phyloP scores from a whole-genome alignment of 345 rosid species.

The Murraya koenigii region DNA sequence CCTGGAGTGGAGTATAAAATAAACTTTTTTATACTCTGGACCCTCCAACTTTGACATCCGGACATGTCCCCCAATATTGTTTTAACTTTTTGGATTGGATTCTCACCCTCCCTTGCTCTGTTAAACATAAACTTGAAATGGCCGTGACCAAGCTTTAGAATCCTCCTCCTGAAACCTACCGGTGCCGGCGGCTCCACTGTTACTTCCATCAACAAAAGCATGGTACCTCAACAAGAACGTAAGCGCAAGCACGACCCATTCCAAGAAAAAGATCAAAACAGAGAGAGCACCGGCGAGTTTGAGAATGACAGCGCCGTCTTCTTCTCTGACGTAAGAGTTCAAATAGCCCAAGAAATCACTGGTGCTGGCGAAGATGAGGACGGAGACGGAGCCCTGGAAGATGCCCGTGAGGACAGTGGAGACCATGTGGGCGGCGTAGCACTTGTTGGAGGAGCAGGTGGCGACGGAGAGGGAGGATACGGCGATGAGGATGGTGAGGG shows the following conservation, averaged over 20 bases:
- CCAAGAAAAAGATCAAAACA: slow-evolving; percentile 35
- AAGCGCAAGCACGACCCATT: slow-evolving; percentile 40
- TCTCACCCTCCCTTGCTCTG: no score
- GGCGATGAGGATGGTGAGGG: slow-evolving; percentile 30
- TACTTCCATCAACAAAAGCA: slow-evolving; percentile 13
- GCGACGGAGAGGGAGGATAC: slow-evolving; percentile 34
- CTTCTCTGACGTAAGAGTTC: slow-evolving; percentile 43
- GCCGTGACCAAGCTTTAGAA: slow-evolving; percentile 9
- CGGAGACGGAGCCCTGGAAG: slow-evolving; percentile 38
- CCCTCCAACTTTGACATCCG: background rate
- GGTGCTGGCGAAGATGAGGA: slow-evolving; percentile 33
- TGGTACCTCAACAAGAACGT: slow-evolving; percentile 38
- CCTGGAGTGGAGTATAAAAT: background rate
- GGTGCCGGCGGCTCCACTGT: background rate
- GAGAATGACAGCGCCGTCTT: slow-evolving; percentile 33
- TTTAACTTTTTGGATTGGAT: no score
- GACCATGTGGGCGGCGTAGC: slow-evolving; percentile 46
- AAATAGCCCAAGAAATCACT: slow-evolving; percentile 31
- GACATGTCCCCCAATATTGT: background rate
- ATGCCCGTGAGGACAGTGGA: slow-evolving; percentile 41
- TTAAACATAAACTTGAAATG: slow-evolving; percentile 11
- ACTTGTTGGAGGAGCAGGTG: slow-evolving; percentile 24
- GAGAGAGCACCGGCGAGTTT: slow-evolving; percentile 36
- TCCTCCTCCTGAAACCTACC: slow-evolving; percentile 4
- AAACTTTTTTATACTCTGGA: background rate